Percentiles rank a stretch among this genome's conserved stretches.
Evolutionary conservation across 1,284 basidiomycete species (phyloP).

Genomic region (Cryptococcus floricola): DNA sequence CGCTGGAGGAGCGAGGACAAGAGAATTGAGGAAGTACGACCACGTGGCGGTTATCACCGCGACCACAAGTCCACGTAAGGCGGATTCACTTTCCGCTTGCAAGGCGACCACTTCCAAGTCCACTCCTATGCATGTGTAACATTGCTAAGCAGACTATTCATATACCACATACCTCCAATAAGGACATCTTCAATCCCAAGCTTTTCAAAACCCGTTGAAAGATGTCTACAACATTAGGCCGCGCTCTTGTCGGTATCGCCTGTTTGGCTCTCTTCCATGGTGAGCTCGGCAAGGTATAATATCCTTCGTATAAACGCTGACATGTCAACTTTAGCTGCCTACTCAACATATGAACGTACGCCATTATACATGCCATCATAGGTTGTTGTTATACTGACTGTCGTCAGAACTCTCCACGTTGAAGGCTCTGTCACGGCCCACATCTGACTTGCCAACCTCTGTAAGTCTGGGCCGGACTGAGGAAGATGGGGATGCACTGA

Average conservation of each 20-base stretch:
- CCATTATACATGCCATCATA: neutral
- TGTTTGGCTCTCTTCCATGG: conserved; percentile 37
- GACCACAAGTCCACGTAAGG: neutral
- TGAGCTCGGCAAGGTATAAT: conserved; percentile 9
- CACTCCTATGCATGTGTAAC: no score
- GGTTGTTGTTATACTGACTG: neutral
- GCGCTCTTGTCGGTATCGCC: conserved; percentile 29
- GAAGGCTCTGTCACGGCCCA: conserved; percentile 40
- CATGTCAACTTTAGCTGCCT: conserved; percentile 33
- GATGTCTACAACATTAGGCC: conserved; percentile 20
- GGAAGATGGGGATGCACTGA: neutral
- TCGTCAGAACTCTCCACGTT: conserved; percentile 43
- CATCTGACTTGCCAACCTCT: conserved; percentile 32
- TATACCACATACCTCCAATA: no score
- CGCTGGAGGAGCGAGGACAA: neutral
- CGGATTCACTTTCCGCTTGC: no score
- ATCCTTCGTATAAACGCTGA: no score
- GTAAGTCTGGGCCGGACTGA: conserved; percentile 21
- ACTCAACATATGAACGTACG: conserved; percentile 48
- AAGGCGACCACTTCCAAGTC: no score
- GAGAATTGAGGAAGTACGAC: conserved; percentile 4
- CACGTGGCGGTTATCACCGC: neutral
- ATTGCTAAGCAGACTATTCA: no score
- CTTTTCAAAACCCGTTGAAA: no score
- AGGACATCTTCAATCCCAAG: no score